Evolutionary conservation across 1,284 basidiomycete species (phyloP), one percentile per base, ranked within the genome.

Genomic region (Trametes hirsuta): DNA sequence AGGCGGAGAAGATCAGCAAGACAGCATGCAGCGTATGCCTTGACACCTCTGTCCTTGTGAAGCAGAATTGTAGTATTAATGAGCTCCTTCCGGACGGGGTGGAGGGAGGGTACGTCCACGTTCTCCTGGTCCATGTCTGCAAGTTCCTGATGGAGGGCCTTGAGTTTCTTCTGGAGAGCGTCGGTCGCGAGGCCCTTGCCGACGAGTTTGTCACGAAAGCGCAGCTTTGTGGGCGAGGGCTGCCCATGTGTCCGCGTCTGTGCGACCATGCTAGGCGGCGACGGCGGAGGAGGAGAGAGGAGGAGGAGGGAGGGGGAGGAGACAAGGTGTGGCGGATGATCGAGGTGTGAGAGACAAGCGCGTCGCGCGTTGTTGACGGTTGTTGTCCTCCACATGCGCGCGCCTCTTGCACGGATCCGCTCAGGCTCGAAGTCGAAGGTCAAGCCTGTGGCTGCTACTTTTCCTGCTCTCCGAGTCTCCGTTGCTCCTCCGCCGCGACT

Each of bases 11-110:
- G 81, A 74, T 99, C 96, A 1, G 95, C 95, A 18, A 99, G 83
- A 76, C 95, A 98, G 75, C 95, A 97, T 0, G 95, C 95, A 5
- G 92, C 87, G 67, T 93, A 93, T 0, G 95, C 95, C 75, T 96
- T 97, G 67, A 99, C 94, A 21, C 94, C 95, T 47, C 86, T 85
- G 78, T 98, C 96, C 76, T 94, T 97, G 79, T 99, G 96, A 34
- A 96, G 85, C 45, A 98, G 82, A 41, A 99, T 86, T 2, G 88
- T 84, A 1, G 84, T 84, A 70, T 83, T 83, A 66, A 97, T 85
- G 70, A 99, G 87, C 69, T 97, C 93, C 55, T 90, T 87, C 63
- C 88, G 85, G 34, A 90, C 85, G 21, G 77, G 73, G 53, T 82
- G 76, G 50, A 99, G 84, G 0, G 93, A 91, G 59, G 75, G 72